Evolutionary conservation across 2,329 filamentous ascomycete genomes (phyloP).

Genomic region (Scortechinia acanthostroma): DNA sequence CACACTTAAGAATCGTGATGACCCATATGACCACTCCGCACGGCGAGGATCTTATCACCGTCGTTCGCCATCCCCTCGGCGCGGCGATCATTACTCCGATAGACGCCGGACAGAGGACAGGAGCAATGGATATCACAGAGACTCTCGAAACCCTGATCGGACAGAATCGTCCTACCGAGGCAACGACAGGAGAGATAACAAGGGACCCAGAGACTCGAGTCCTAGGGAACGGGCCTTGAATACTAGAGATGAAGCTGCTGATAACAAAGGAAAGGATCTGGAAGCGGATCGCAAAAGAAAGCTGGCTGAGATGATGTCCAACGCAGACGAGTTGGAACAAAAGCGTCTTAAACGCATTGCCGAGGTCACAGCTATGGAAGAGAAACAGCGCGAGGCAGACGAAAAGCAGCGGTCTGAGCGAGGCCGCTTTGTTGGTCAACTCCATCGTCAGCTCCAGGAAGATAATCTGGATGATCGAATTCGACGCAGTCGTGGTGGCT

Average conservation of each 20-base stretch:
- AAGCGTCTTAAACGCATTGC: constrained; percentile 2
- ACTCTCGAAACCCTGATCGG: neutral
- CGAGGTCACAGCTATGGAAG: neutral
- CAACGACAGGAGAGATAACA: no score
- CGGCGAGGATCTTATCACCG: neutral
- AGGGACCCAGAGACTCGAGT: no score
- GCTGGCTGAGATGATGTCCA: constrained; percentile 4
- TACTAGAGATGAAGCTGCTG: no score
- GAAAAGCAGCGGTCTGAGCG: constrained; percentile 18
- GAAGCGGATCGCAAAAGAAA: constrained; percentile 18
- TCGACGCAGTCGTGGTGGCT: constrained; percentile 18
- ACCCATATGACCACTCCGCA: neutral
- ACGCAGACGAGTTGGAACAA: neutral
- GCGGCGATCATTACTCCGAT: neutral
- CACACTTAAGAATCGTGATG: no score
- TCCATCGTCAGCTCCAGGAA: constrained; percentile 20
- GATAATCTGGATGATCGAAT: constrained; percentile 23
- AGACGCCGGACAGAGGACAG: neutral
- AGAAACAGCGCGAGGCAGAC: neutral
- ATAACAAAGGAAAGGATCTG: constrained; percentile 7
- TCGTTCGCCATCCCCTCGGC: neutral
- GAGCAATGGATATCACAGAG: neutral
- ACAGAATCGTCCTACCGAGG: no score
- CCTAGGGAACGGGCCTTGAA: no score
- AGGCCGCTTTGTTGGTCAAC: constrained; percentile 19